Evolutionary conservation across 1,284 basidiomycete genomes (phyloP).

Genomic region (Rhodotorula sp.): DNA sequence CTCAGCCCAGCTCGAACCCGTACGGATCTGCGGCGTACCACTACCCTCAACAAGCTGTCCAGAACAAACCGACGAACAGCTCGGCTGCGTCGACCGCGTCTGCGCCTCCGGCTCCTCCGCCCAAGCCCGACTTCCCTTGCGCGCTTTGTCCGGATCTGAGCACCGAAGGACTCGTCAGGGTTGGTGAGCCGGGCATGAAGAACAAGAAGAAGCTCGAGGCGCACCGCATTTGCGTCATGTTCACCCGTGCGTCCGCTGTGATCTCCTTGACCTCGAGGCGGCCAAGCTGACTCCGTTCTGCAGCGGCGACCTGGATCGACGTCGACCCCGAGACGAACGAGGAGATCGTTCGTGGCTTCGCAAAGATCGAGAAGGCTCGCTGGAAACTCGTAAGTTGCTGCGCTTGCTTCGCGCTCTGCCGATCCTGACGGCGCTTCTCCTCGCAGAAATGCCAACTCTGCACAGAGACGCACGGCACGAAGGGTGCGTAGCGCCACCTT

Average conservation of each 20-base stretch:
- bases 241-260: constrained; percentile 43
- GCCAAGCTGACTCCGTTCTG: constrained; percentile 5
- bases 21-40: not conserved
- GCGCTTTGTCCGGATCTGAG: constrained; percentile 49
- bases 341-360: constrained; percentile 70
- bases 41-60: constrained; percentile 21
- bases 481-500: constrained; percentile 46
- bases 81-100: not conserved
- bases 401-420: not conserved
- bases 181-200: constrained; percentile 32
- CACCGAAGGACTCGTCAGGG: constrained; percentile 40
- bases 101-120: not conserved
- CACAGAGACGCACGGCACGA: constrained; percentile 75
- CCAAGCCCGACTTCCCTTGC: constrained; percentile 43
- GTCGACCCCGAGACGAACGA: constrained; percentile 46
- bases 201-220: constrained; percentile 23
- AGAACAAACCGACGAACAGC: not conserved
- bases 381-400: constrained; percentile 73
- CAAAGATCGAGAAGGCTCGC: constrained; percentile 78
- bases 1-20: constrained; percentile 1
- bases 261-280: too few relatives aligned
- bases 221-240: constrained; percentile 43
- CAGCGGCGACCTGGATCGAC: constrained; percentile 45
- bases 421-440: not conserved
- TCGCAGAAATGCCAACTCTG: constrained; percentile 85